These are phyloP conservation scores for Gracilaria gracilis DNA, from an alignment of 23 red algal genomes.

Conservation along the genomic window DNA sequence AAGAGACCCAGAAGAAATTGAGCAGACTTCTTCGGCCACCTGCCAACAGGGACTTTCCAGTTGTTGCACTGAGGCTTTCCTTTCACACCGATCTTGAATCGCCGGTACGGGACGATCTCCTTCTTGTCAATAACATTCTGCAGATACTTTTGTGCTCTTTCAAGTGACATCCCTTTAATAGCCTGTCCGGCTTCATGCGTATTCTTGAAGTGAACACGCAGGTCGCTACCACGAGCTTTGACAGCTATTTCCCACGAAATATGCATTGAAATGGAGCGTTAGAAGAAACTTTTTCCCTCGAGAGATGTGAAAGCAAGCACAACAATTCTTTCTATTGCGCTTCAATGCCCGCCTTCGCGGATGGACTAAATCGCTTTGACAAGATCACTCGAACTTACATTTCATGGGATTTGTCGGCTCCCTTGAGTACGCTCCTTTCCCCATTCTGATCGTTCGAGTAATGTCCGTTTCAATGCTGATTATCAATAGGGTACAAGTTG, in stretches of 20 bases:
- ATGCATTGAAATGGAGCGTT: not conserved
- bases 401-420: slow-evolving; percentile 77
- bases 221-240: slow-evolving; percentile 86
- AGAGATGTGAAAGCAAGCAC: not conserved
- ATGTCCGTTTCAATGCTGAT: not conserved
- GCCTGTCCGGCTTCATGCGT: slow-evolving; percentile 91
- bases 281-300: not conserved
- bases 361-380: not conserved
- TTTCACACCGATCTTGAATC: slow-evolving; percentile 96
- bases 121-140: slow-evolving; percentile 97
- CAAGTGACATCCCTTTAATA: slow-evolving; percentile 82
- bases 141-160: slow-evolving; percentile 91
- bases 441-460: slow-evolving; percentile 13
- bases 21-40: slow-evolving; percentile 93
- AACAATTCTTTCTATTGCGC: not conserved
- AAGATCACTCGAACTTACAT: too few relatives aligned
- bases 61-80: slow-evolving; percentile 95
- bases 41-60: slow-evolving; percentile 80
- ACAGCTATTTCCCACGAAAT: slow-evolving; percentile 65
- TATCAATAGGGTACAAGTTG: not conserved
- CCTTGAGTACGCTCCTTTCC: slow-evolving; percentile 68
- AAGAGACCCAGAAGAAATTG: slow-evolving; percentile 86
- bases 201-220: slow-evolving; percentile 99
- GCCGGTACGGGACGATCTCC: slow-evolving; percentile 97
- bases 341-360: not conserved